Evolutionary conservation across 495 filamentous ascomycete species (phyloP).

Genomic region (Astrocystis sublimbata): DNA sequence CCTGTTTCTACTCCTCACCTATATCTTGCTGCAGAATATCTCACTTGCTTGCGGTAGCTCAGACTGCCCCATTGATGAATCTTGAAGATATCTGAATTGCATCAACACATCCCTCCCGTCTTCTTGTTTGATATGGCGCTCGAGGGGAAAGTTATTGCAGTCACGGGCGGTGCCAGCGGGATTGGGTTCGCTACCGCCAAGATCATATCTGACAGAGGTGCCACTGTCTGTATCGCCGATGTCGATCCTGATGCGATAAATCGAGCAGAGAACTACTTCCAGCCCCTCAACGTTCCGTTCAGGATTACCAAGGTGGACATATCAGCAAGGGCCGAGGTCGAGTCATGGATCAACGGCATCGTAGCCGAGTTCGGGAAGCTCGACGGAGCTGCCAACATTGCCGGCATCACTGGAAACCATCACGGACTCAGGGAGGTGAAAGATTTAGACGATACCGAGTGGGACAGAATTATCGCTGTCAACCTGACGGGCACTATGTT

Average conservation of each 20-base stretch:
- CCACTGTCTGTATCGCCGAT: constrained; percentile 55
- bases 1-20: background rate
- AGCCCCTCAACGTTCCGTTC: constrained; percentile 25
- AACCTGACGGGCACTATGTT: constrained; percentile 61
- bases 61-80: background rate
- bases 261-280: constrained; percentile 31
- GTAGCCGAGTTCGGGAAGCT: constrained; percentile 41
- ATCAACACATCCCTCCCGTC: background rate
- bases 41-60: background rate
- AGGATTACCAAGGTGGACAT: constrained; percentile 35
- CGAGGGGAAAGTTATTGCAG: constrained; percentile 51
- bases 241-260: constrained; percentile 43
- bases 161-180: constrained; percentile 57
- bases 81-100: background rate
- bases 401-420: constrained; percentile 46
- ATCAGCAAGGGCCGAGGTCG: constrained; percentile 35
- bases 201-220: constrained; percentile 50
- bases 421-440: constrained; percentile 33
- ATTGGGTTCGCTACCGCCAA: constrained; percentile 60
- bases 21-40: background rate
- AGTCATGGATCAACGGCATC: constrained; percentile 38
- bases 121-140: constrained; percentile 25
- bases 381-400: constrained; percentile 61
- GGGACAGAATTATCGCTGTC: constrained; percentile 54
- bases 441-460: constrained; percentile 48